phyloP scores from a whole-genome alignment of 257 asterid genomes.

The Solanum rostratum region DNA sequence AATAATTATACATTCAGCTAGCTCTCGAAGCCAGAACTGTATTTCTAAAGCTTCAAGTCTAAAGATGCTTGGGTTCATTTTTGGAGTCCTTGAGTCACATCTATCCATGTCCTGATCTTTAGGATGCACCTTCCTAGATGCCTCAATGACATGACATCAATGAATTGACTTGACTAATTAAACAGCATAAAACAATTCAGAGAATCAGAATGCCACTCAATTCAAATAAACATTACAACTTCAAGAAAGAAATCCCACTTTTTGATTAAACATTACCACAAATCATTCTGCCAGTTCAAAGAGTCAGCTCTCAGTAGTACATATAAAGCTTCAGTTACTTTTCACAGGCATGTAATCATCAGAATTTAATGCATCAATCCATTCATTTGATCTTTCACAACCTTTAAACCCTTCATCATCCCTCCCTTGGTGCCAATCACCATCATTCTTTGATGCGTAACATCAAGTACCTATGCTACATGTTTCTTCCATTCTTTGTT shows the following conservation, averaged over 20 bases:
- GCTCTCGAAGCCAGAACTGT: neutral
- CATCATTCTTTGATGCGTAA: neutral
- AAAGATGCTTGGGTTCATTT: neutral
- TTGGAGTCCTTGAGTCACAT: neutral
- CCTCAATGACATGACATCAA: neutral
- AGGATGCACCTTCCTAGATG: neutral
- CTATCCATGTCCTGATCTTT: neutral
- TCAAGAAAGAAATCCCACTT: neutral
- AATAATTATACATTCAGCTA: neutral
- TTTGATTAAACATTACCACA: neutral
- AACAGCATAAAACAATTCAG: neutral
- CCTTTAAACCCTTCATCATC: neutral
- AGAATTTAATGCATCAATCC: neutral
- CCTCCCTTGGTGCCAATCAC: neutral
- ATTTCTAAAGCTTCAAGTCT: neutral
- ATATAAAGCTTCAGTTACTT: neutral
- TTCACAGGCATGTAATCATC: neutral
- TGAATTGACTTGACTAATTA: neutral
- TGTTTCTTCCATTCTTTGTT: neutral
- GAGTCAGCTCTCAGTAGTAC: neutral
- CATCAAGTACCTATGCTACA: neutral
- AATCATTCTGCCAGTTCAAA: neutral
- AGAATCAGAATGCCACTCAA: neutral
- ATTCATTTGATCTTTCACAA: neutral
- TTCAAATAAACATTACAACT: neutral